phyloP scores from a whole-genome alignment of 2,329 filamentous ascomycete genomes.

The Penicillium crustosum region DNA sequence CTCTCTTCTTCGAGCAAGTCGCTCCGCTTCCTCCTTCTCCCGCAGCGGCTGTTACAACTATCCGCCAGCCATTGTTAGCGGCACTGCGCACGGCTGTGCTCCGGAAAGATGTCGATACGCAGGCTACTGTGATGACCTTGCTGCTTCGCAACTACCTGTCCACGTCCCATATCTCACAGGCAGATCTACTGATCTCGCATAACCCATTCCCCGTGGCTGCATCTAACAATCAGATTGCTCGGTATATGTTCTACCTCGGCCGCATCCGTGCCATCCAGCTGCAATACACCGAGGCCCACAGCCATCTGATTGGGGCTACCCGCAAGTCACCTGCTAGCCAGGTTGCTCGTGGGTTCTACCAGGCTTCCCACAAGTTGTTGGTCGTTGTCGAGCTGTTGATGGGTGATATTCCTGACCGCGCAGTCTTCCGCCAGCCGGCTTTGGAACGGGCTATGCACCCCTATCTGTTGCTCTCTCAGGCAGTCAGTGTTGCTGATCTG shows the following conservation, averaged over 20 bases:
- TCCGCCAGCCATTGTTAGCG: slow-evolving; percentile 80
- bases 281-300: slow-evolving; percentile 94
- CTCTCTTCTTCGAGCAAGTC: slow-evolving; percentile 89
- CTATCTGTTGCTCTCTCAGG: slow-evolving; percentile 91
- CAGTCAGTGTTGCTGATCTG: slow-evolving; percentile 92
- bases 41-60: slow-evolving; percentile 79
- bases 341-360: slow-evolving; percentile 90
- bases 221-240: slow-evolving; percentile 95
- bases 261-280: slow-evolving; percentile 95
- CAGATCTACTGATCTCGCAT: slow-evolving; percentile 91
- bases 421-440: slow-evolving; percentile 84
- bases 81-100: slow-evolving; percentile 93
- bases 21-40: slow-evolving; percentile 84
- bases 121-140: slow-evolving; percentile 91
- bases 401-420: slow-evolving; percentile 96
- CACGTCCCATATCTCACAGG: slow-evolving; percentile 95
- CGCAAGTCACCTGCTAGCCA: slow-evolving; percentile 90
- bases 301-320: slow-evolving; percentile 87
- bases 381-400: slow-evolving; percentile 95
- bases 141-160: slow-evolving; percentile 93
- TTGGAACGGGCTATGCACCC: slow-evolving; percentile 86
- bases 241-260: slow-evolving; percentile 95
- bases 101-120: slow-evolving; percentile 95
- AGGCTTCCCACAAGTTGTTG: slow-evolving; percentile 93
- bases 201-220: slow-evolving; percentile 92